Percentiles rank a stretch among this genome's conserved stretches.
These are phyloP conservation scores for Pyrenophora seminiperda DNA, from an alignment of 2,329 filamentous ascomycete species.

Conservation along the genomic window DNA sequence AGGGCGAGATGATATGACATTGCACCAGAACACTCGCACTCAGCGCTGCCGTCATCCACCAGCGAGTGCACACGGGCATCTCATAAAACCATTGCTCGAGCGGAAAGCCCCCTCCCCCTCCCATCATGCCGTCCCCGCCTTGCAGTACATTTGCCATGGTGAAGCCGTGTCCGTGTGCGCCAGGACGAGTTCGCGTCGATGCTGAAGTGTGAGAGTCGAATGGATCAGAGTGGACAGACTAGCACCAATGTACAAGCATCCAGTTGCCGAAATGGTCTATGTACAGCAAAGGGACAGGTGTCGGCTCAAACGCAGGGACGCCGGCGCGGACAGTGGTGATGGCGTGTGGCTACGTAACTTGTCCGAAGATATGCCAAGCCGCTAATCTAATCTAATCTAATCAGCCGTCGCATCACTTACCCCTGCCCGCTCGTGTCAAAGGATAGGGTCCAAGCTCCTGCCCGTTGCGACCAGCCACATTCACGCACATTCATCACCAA, in stretches of 20 bases:
- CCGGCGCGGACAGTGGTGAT: conserved; percentile 1
- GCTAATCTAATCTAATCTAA: conserved; percentile 13
- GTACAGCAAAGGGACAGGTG: conserved; percentile 18
- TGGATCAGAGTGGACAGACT: not conserved
- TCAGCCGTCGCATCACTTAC: not conserved
- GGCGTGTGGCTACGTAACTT: conserved; percentile 39
- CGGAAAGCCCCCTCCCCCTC: conserved; percentile 69
- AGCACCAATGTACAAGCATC: not conserved
- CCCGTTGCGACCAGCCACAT: conserved; percentile 30
- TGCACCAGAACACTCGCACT: conserved; percentile 87
- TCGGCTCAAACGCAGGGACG: conserved; percentile 2
- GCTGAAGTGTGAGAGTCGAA: not conserved
- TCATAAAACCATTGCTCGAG: conserved; percentile 99
- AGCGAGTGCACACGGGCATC: conserved; percentile 93
- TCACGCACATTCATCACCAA: conserved; percentile 27
- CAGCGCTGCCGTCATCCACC: conserved; percentile 95
- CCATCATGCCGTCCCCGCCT: conserved; percentile 51
- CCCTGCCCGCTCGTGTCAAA: not conserved
- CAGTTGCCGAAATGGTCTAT: not conserved
- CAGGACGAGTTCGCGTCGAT: not conserved
- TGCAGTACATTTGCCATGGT: conserved; percentile 54
- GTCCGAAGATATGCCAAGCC: conserved; percentile 23
- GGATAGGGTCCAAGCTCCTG: conserved; percentile 14
- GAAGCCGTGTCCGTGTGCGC: not conserved
- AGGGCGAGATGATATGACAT: conserved; percentile 88